Percentiles rank a stretch among this genome's conserved stretches.
Evolutionary conservation across 768 basidiomycete species (phyloP).

Genomic region (Tylopilus cervinicoccineus): DNA sequence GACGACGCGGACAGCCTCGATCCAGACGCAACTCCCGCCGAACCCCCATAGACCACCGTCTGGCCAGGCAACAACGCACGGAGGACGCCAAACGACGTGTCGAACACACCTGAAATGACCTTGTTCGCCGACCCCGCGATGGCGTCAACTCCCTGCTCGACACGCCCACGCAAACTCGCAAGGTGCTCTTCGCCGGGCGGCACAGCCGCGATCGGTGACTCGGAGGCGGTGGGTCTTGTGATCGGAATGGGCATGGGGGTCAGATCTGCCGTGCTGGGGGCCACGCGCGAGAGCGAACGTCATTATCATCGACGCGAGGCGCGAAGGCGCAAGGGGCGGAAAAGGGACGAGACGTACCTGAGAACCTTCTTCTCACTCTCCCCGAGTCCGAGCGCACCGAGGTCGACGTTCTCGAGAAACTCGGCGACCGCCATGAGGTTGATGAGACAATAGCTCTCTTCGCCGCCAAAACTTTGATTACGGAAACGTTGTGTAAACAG

Average conservation of each 20-base stretch:
- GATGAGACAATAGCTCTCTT: constrained; percentile 90
- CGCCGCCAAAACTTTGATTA: constrained; percentile 40
- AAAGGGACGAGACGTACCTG: constrained; percentile 39
- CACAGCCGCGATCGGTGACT: constrained; percentile 36
- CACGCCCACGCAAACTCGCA: constrained; percentile 63
- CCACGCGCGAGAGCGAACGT: not conserved
- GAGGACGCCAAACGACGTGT: constrained; percentile 85
- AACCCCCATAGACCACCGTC: not conserved
- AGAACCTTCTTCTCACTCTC: constrained; percentile 53
- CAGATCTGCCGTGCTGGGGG: constrained; percentile 65
- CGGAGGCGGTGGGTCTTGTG: constrained; percentile 44
- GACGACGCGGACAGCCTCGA: not conserved
- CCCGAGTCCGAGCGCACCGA: constrained; percentile 63
- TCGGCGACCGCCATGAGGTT: constrained; percentile 95
- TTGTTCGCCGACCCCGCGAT: constrained; percentile 81
- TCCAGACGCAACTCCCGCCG: not conserved
- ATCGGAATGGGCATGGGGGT: constrained; percentile 86
- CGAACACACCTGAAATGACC: constrained; percentile 79
- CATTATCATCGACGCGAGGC: too few species aligned
- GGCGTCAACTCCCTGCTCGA: constrained; percentile 76
- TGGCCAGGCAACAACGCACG: constrained; percentile 65
- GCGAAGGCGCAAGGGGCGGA: not conserved
- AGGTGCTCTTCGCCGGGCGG: constrained; percentile 46
- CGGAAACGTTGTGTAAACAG: constrained; percentile 33
- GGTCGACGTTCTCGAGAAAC: constrained; percentile 92